Conservation (phyloP, 352 stramenopile species). For the Hyaloperonospora brassicae region DNA sequence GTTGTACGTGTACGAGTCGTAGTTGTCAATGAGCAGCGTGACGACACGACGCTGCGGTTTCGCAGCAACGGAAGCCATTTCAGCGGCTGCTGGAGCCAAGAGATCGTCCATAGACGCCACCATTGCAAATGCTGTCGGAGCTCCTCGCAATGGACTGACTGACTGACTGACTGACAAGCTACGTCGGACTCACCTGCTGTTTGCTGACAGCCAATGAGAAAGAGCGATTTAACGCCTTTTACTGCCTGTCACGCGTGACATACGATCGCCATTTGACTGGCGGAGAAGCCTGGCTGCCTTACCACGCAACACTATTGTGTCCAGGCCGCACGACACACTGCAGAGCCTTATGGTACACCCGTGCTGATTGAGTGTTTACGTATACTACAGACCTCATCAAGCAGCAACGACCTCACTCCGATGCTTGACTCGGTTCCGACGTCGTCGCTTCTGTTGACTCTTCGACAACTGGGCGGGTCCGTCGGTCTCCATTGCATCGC, state of each 20-base stretch:
- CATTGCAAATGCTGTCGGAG: constrained; percentile 14
- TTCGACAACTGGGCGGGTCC: constrained; percentile 25
- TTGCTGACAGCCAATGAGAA: constrained; percentile 21
- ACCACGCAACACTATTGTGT: constrained; percentile 3
- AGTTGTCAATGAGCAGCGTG: constrained; percentile 95
- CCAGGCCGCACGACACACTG: constrained; percentile 1
- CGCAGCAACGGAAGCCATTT: not conserved
- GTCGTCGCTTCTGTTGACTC: constrained; percentile 32
- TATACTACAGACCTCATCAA: constrained; percentile 2
- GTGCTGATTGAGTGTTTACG: not conserved
- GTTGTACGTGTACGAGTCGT: constrained; percentile 98
- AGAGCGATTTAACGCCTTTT: too few relatives aligned
- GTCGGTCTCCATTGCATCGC: constrained; percentile 14
- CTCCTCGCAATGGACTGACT: constrained; percentile 5
- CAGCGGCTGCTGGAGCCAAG: constrained; percentile 1
- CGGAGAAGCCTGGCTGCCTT: constrained; percentile 8
- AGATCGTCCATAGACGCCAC: constrained; percentile 28
- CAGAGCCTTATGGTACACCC: constrained; percentile 9
- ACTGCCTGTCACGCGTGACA: too few relatives aligned
- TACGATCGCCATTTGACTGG: constrained; percentile 19
- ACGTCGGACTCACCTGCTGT: constrained; percentile 7
- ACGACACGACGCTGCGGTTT: constrained; percentile 29
- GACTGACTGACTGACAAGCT: not conserved
- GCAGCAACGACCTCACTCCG: constrained; percentile 9
- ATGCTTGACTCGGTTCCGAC: constrained; percentile 36